These are phyloP conservation scores for Gracilaria gracilis DNA, from an alignment of 23 red algal genomes.

Conservation along the genomic window DNA sequence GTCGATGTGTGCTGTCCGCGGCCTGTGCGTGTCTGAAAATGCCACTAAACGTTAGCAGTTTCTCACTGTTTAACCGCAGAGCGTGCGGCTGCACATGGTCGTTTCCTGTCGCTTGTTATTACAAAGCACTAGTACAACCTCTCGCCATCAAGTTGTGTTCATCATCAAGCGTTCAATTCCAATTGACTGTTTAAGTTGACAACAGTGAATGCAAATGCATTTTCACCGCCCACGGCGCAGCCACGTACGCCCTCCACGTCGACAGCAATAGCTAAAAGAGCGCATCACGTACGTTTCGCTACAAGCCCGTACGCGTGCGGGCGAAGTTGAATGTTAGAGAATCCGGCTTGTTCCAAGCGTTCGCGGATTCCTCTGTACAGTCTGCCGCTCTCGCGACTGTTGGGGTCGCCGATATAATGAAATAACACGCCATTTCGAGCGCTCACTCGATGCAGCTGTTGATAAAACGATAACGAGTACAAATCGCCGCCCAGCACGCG, in stretches of 20 bases:
- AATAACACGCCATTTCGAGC: constrained; percentile 34
- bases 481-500: constrained; percentile 64
- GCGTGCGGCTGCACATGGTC: too few species aligned
- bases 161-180: neutral
- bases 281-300: neutral
- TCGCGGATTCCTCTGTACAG: constrained; percentile 63
- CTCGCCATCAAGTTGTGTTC: too few species aligned
- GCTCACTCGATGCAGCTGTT: constrained; percentile 37
- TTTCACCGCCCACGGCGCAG: neutral
- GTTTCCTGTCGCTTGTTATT: too few species aligned
- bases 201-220: neutral
- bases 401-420: constrained; percentile 81
- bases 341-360: constrained; percentile 53
- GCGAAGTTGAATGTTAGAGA: constrained; percentile 5
- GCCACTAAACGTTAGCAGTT: too few species aligned
- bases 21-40: neutral
- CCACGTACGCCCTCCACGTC: too few species aligned
- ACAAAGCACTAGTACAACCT: too few species aligned
- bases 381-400: constrained; percentile 66
- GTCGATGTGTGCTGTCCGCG: too few species aligned
- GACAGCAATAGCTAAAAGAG: neutral
- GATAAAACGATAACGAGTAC: constrained; percentile 67
- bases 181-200: neutral
- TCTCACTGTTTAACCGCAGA: too few species aligned
- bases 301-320: constrained; percentile 51